Evolutionary conservation across 163 green algal species (phyloP), one percentile per base, ranked within the genome.

Genomic region (Coccomyxa subellipsoidea): DNA sequence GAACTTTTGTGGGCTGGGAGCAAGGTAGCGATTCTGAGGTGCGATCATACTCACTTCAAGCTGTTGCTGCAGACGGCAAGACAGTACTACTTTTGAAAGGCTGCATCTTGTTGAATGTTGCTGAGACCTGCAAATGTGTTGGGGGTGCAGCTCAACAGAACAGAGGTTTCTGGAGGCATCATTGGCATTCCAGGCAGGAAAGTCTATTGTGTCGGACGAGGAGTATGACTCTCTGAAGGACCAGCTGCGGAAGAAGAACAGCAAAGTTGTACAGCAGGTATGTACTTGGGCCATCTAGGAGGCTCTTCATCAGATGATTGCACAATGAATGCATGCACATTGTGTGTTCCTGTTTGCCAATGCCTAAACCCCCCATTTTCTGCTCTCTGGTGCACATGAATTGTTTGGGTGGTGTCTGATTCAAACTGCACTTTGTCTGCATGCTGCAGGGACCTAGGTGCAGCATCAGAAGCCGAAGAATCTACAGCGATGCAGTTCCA

Each of bases 181-280:
- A 4, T 83, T 91, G 81, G 92, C 93, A 0, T 96, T 93, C 84
- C 83, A 85, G 54, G 85, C 69, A 36, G 93, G 93, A 80, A 94
- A 95, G 82, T 88, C 92, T 7, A 93, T 99, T 71, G 87, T 99
- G 84, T 87, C 69, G 2, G 96, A 99, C 84, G 90, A 93, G 29
- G 94, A 99, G 31, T 99, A 94, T 72, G 94, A 99, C 70, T 78
- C 79, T 0, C 92, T 99, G 23, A 98, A 98, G 85, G 38, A 70
- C 0, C 59, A 93, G 84, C 91, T 99, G 23, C 92, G 91, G 76
- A 85, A 86, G n/a, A 86, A 91, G 69, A 84, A 83, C 88, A 93
- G 86, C 80, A 84, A 92, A 18, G 91, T 97, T 0, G 87, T 92
- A 0, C 87, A 89, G 2, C 80, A 87, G 86, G 83, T 81, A 66